Evolutionary conservation across 2,329 filamentous ascomycete species (phyloP).

Genomic region (Trichoderma sp.): DNA sequence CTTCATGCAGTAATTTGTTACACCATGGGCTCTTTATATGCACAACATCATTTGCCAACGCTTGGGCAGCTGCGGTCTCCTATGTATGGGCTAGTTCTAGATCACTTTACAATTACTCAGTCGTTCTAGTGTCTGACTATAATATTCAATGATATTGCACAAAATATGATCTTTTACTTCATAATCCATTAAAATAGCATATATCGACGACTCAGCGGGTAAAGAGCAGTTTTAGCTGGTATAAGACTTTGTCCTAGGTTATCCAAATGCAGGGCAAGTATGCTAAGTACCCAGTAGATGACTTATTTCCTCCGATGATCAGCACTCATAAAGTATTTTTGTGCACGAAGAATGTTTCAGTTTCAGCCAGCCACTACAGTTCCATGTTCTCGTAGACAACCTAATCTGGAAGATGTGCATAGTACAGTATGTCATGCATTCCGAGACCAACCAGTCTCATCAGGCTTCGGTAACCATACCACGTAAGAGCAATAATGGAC

Average conservation of each 20-base stretch:
- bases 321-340: background rate
- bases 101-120: background rate
- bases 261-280: background rate
- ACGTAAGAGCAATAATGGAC: background rate
- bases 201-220: background rate
- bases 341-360: background rate
- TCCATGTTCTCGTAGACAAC: background rate
- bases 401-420: background rate
- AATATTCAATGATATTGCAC: background rate
- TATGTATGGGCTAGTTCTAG: background rate
- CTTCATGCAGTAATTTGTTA: background rate
- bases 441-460: background rate
- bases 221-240: background rate
- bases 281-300: background rate
- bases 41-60: background rate
- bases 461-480: background rate
- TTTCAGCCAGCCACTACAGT: background rate
- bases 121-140: fast-evolving
- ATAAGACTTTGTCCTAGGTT: background rate
- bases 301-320: background rate
- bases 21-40: background rate
- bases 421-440: background rate
- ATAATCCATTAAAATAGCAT: background rate
- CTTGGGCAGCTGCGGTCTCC: background rate
- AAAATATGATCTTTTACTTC: background rate